Conservation (phyloP, 352 stramenopile genomes). For the Blastocystis sp. region DNA sequence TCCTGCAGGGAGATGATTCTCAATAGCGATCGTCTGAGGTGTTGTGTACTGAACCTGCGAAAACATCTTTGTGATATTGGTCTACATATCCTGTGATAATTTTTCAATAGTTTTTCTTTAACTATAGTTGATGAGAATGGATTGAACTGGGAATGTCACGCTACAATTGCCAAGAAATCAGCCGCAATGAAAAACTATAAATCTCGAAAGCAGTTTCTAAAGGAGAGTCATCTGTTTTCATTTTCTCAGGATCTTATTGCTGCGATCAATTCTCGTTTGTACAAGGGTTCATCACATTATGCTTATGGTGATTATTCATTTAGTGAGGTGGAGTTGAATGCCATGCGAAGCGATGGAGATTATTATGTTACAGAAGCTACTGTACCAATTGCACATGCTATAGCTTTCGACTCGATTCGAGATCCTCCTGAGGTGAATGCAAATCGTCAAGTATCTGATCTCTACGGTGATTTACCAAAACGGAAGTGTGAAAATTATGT, state of each 20-base stretch:
- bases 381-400: background rate
- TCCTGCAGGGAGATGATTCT: background rate
- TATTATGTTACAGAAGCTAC: background rate
- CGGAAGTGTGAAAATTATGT: background rate
- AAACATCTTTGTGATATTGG: background rate
- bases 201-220: background rate
- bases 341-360: background rate
- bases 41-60: background rate
- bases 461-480: background rate
- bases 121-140: background rate
- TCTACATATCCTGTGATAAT: background rate
- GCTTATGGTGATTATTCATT: background rate
- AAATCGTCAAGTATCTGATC: background rate
- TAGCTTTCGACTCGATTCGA: background rate
- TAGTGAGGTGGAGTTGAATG: background rate
- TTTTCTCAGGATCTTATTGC: background rate
- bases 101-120: background rate
- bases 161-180: background rate
- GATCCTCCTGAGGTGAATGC: background rate
- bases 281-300: background rate
- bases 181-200: background rate
- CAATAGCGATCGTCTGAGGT: background rate
- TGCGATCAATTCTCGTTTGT: background rate
- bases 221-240: background rate
- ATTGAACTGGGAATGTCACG: background rate